Base-by-base conservation (phyloP, 805 yeast genomes). In the Starmera dryadoides region DNA sequence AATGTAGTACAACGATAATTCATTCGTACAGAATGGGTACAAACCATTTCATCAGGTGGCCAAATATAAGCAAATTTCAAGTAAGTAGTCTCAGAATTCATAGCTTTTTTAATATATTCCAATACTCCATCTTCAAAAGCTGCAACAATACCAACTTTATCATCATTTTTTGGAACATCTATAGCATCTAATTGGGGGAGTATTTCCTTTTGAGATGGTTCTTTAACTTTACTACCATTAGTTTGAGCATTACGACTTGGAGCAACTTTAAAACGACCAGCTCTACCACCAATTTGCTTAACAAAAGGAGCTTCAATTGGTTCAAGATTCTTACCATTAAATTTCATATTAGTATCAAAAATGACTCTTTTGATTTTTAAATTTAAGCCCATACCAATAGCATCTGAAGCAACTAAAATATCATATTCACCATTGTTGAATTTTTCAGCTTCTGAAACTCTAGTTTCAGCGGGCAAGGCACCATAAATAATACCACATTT, bases 381-480 rank as follows among this genome's bases (percentile, higher is more conserved):
- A 54, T 93, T 93, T 39, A 93, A 68, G 0, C 98, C 98, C 97
- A 93, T 91, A 2, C 98, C 98, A 45, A 93, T 79, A 0, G 98
- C 98, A 64, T 93, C 98, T 2, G 96, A 85, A 1, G 98, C 98
- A 6, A 93, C 85, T 30, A 93, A 66, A n/a, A 85, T 71, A 51
- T 89, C 93, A 45, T 77, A 82, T 28, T 73, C 72, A 2, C 95
- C 91, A n/a, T 56, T 63, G 55, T 93, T 93, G 59, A 93, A 93
- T 35, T 74, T 67, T 22, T 66, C 58, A 0, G 97, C 95, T 54
- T 93, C 96, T 47, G 77, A 77, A 3, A 87, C 77, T 48, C 99
- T 73, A 0, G 91, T 86, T 56, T 93, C 98, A 1, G 98, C 95
- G 0, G 99, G 99, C 33, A 93, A 66, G 0, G 95, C 89, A 18